A percentile compares a stretch with the other conserved stretches of the same genome.
Conservation (phyloP, 2,329 filamentous ascomycete species). For the Fusarium bactridioides region DNA sequence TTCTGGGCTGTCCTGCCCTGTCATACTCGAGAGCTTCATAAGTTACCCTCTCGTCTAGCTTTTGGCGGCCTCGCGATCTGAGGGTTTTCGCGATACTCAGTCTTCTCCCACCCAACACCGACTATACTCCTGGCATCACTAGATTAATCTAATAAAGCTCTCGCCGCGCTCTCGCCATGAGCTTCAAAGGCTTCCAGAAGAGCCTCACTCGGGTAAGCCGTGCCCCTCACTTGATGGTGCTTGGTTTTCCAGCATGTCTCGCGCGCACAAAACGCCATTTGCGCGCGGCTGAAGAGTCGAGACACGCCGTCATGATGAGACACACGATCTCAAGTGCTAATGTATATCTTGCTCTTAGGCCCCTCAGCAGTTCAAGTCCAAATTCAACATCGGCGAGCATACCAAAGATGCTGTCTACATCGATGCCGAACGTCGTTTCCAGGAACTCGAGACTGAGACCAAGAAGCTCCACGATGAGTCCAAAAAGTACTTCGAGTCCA, state of each 20-base stretch:
- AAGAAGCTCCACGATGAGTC: slow-evolving; percentile 98
- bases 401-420: slow-evolving; percentile 95
- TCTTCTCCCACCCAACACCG: slow-evolving; percentile 8
- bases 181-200: slow-evolving; percentile 96
- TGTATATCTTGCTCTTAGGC: slow-evolving; percentile 58
- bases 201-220: slow-evolving; percentile 79
- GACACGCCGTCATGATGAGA: background rate
- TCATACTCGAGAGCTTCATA: slow-evolving; percentile 38
- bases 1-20: slow-evolving; percentile 10
- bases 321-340: slow-evolving; percentile 3
- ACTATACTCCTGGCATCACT: slow-evolving; percentile 1
- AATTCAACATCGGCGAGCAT: slow-evolving; percentile 94
- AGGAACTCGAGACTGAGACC: slow-evolving; percentile 93
- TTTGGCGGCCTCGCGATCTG: slow-evolving; percentile 40
- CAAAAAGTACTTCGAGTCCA: slow-evolving; percentile 96
- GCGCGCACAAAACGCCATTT: slow-evolving; percentile 24
- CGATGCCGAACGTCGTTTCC: slow-evolving; percentile 91
- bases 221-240: slow-evolving; percentile 44
- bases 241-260: slow-evolving; percentile 12
- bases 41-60: slow-evolving; percentile 37
- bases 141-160: background rate
- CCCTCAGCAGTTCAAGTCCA: slow-evolving; percentile 89
- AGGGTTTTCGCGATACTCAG: slow-evolving; percentile 27
- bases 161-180: slow-evolving; percentile 68
- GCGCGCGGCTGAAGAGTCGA: background rate